phyloP scores from a whole-genome alignment of 1,284 basidiomycete species.

The Laetiporus sulphureus region DNA sequence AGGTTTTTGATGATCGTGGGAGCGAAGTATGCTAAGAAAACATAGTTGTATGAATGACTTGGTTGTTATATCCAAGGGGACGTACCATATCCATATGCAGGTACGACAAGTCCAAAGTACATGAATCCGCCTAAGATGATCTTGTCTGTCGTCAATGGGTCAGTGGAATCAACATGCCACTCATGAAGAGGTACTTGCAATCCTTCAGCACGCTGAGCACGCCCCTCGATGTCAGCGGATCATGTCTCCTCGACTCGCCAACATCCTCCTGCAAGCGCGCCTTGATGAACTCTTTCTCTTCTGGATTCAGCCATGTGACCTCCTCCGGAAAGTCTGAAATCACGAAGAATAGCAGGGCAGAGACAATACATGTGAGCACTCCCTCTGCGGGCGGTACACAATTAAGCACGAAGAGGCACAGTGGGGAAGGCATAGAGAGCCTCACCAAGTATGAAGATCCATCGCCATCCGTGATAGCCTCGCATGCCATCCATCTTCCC shows the following conservation, averaged over 20 bases:
- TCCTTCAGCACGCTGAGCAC: constrained; percentile 21
- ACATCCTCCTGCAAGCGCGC: constrained; percentile 25
- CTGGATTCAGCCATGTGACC: constrained; percentile 20
- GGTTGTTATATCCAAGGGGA: not conserved
- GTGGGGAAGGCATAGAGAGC: constrained; percentile 13
- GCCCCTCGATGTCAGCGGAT: constrained; percentile 16
- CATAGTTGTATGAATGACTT: not conserved
- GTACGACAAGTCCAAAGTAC: constrained; percentile 27
- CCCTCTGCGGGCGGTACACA: constrained; percentile 23
- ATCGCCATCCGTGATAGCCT: constrained; percentile 28
- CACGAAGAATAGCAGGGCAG: constrained; percentile 20
- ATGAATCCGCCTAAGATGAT: constrained; percentile 26
- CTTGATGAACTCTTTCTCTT: constrained; percentile 26
- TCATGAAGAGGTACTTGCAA: constrained; percentile 13
- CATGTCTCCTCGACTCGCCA: constrained; percentile 19
- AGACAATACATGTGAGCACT: constrained; percentile 26
- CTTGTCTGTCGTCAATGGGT: constrained; percentile 16
- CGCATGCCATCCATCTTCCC: constrained; percentile 29
- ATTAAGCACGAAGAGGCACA: not conserved
- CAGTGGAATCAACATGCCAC: too few relatives aligned
- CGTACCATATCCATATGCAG: constrained; percentile 25
- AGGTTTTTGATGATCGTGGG: constrained; percentile 32
- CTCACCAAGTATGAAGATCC: constrained; percentile 38
- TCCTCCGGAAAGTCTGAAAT: constrained; percentile 28
- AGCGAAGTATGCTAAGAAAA: constrained; percentile 23